These are phyloP conservation scores for Stipa capillata DNA, from an alignment of 176 grass and related monocot species.

Conservation along the genomic window DNA sequence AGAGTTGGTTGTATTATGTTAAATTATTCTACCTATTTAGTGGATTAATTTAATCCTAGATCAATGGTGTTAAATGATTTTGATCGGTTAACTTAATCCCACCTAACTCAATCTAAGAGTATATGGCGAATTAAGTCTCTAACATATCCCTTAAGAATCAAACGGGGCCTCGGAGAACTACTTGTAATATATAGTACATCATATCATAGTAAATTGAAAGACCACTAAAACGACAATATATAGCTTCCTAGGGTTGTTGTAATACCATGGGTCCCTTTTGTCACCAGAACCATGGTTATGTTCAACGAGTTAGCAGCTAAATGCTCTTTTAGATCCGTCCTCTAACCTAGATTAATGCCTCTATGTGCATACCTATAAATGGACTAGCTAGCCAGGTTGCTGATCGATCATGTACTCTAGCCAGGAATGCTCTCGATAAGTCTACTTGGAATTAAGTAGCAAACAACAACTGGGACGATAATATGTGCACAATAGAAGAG, in stretches of 20 bases:
- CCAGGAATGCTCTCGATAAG: neutral
- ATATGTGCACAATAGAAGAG: neutral
- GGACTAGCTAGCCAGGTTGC: neutral
- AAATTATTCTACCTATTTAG: no score
- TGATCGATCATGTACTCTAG: neutral
- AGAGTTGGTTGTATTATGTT: no score
- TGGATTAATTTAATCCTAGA: no score
- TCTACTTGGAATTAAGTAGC: constrained; percentile 14
- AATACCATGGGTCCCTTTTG: neutral
- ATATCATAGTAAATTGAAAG: neutral
- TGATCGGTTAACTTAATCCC: no score
- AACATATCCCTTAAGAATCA: no score
- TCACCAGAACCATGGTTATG: neutral
- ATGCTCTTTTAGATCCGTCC: neutral
- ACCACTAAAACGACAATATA: neutral
- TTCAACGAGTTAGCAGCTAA: neutral
- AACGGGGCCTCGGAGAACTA: no score
- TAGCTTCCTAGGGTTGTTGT: no score
- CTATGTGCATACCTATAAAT: neutral
- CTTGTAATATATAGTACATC: constrained; percentile 2
- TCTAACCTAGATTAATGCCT: neutral
- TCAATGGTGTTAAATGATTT: no score
- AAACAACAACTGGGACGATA: constrained; percentile 17
- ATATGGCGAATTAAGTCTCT: no score
- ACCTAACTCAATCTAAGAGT: no score